Percentiles rank a stretch among this genome's conserved stretches.
Evolutionary conservation across 31 red algal species (phyloP).

Genomic region (Bonnemaisonia californica): DNA sequence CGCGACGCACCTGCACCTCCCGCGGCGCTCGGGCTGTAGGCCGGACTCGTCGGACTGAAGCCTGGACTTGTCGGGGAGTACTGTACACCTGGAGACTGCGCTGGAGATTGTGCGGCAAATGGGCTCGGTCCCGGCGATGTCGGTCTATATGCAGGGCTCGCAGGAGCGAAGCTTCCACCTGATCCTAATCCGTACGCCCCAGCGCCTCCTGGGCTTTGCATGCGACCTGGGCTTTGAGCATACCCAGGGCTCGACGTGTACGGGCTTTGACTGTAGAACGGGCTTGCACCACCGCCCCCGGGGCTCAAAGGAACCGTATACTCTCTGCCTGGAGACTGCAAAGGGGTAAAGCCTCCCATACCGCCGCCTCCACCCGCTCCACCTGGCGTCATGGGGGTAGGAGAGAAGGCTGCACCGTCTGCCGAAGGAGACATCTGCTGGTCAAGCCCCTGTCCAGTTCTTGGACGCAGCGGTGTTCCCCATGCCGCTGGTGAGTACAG

Average conservation of each 20-base stretch:
- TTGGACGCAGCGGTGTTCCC: conserved; percentile 42
- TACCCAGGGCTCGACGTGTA: conserved; percentile 47
- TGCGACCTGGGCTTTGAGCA: conserved; percentile 30
- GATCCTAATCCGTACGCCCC: conserved; percentile 23
- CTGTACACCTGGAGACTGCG: conserved; percentile 52
- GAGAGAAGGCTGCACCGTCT: conserved; percentile 76
- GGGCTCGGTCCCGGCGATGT: conserved; percentile 69
- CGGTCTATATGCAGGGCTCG: conserved; percentile 67
- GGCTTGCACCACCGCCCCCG: conserved; percentile 56
- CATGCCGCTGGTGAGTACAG: conserved; percentile 68
- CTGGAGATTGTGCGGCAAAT: conserved; percentile 49
- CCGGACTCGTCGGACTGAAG: conserved; percentile 71
- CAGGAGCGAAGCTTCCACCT: conserved; percentile 48
- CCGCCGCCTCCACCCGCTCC: conserved; percentile 35
- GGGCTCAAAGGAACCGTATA: conserved; percentile 56
- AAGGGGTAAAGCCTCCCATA: conserved; percentile 38
- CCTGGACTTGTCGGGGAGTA: conserved; percentile 89
- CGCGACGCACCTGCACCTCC: conserved; percentile 8
- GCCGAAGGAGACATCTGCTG: conserved; percentile 51
- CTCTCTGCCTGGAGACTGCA: conserved; percentile 61
- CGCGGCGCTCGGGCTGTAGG: conserved; percentile 61
- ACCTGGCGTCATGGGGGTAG: conserved; percentile 43
- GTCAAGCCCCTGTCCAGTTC: conserved; percentile 8
- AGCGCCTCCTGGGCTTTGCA: conserved; percentile 44
- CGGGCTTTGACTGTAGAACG: conserved; percentile 34